Base-by-base conservation (phyloP, 805 yeast species). In the Candida ovalis region DNA sequence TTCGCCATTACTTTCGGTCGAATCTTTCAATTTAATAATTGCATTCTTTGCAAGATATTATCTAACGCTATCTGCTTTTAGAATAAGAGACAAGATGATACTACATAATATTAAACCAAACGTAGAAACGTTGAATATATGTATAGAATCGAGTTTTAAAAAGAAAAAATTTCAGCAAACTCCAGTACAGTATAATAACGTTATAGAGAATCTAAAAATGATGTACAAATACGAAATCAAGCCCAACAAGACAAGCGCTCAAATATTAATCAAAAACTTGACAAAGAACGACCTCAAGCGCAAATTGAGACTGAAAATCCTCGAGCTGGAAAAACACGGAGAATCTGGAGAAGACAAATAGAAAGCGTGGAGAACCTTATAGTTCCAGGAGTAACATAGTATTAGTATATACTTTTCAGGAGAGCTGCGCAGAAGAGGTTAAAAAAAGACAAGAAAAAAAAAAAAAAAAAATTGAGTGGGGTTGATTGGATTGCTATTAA, bases 81-180 rank as follows among this genome's bases (percentile, higher is more conserved):
- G 41, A 18, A 44, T 50, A 3, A 38, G 52, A 13, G 56, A 53
- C 37, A 40, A 40, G 42, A 50, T 53, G 56, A 44, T 53, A 17
- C 21, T 28, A 18, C 28, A 38, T 10, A 52, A 52, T n/a, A 43
- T 37, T n/a, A 3, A 24, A 24, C 56, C 54, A 36, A 43, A 40
- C 27, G 43, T 43, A 13, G 49, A 50, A 25, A 50, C 53, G 3
- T 35, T 50, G 17, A 53, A 53, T 30, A 38, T 53, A 18, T 44
- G 50, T 9, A 25, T 53, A 22, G 54, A 46, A 4, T 40, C 42
- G 18, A 42, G 49, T 1, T 40, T 53, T 17, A 30, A 27, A 12
- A 53, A 53, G 42, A 43, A 48, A 21, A 35, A 52, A 50, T 44
- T 49, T 47, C 6, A 19, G 42, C n/a, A 42, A 47, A 36, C n/a